Base-by-base conservation (phyloP, 768 basidiomycete genomes). In the Boletales sp. region DNA sequence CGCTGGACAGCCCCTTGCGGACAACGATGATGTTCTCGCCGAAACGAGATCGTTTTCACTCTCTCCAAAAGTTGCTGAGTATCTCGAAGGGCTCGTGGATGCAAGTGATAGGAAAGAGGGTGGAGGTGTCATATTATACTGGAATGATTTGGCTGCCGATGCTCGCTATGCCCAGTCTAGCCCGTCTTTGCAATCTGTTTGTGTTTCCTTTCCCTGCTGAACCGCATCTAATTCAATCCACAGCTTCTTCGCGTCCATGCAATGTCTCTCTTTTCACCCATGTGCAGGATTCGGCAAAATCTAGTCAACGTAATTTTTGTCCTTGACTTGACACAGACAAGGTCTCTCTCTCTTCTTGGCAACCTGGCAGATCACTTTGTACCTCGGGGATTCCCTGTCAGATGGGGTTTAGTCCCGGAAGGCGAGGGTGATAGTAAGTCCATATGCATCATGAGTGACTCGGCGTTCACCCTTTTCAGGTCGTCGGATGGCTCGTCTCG, bases 121-220 rank as follows among this genome's bases (percentile, higher is more conserved):
- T 2, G 91, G 86, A 0, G 75, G 70, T 33, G 75, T 87, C 4
- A 77, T 94, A 35, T 62, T 84, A 1, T 98, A 90, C 82, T 89
- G 87, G 86, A 99, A 98, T 66, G 85, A 99, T 57, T 68, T 98
- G 17, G 86, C 90, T 70, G 87, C 81, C 55, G 96, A 98, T 67
- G 73, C 70, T 36, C 74, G 83, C 46, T 86, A 86, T 52, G 68
- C 73, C 6, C 61, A 64, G 18, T 85, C 78, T 76, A 72, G 64
- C 30, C 61, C 79, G 8, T 80, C 80, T 15, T 60, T 86, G 32
- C 72, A 72, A 50, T 59, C 63, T 32, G 85, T 85, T 57, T 36
- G 78, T 67, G 28, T 33, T n/a, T 1, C 37, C 19, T 41, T 38
- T 45, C 31, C 37, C 12, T 6, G 3, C 33, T 25, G 25, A 33